Conservation (phyloP, 768 basidiomycete genomes). For the Kondoa subrosea region DNA sequence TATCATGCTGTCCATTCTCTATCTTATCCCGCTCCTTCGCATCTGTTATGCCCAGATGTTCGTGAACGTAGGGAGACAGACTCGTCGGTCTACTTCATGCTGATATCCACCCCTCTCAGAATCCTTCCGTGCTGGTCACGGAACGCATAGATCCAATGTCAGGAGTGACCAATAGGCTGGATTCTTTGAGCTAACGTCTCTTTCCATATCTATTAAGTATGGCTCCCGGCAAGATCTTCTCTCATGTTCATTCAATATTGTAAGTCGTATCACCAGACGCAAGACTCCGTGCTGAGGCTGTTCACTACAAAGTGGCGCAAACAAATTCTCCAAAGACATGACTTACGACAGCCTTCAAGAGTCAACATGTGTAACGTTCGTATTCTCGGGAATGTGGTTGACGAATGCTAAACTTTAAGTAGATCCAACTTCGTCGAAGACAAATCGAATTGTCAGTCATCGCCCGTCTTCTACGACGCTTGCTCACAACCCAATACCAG, state of each 20-base stretch:
- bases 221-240: neutral
- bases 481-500: too few relatives aligned
- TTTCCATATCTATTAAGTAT: too few relatives aligned
- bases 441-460: too few relatives aligned
- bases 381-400: neutral
- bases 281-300: neutral
- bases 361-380: neutral
- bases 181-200: too few relatives aligned
- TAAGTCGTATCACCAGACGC: neutral
- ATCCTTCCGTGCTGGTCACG: neutral
- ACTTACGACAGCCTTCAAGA: neutral
- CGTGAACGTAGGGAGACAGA: neutral
- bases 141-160: neutral
- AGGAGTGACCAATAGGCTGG: too few relatives aligned
- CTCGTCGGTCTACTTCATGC: neutral
- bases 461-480: too few relatives aligned
- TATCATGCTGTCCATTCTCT: too few relatives aligned
- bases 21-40: neutral
- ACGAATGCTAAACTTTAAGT: neutral
- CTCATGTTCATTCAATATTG: neutral
- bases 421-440: neutral
- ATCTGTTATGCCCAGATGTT: neutral
- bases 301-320: neutral
- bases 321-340: neutral
- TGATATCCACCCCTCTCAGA: neutral